phyloP scores from a whole-genome alignment of 1,139 yeast species.

The Suhomyces wounanorum region DNA sequence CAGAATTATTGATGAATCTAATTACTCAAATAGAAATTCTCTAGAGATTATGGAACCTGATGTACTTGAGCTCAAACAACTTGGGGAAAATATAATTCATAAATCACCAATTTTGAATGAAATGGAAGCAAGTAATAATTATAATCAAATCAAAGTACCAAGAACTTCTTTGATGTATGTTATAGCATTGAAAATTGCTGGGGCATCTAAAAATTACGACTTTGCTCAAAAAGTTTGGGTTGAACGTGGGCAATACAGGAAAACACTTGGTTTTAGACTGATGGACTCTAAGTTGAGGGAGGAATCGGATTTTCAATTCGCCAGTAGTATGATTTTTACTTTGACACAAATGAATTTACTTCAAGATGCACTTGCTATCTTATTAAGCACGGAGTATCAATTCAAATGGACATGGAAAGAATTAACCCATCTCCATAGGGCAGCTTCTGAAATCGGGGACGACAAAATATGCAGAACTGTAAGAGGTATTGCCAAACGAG shows the following conservation, averaged over 20 bases:
- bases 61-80: neutral
- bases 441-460: constrained; percentile 55
- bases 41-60: constrained; percentile 7
- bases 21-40: constrained; percentile 1
- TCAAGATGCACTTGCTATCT: constrained; percentile 70
- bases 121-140: constrained; percentile 10
- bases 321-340: constrained; percentile 59
- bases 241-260: constrained; percentile 75
- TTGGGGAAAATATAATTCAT: neutral
- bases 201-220: constrained; percentile 49
- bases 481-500: constrained; percentile 33
- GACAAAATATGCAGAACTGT: constrained; percentile 37
- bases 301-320: constrained; percentile 65
- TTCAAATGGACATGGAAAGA: constrained; percentile 73
- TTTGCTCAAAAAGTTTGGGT: constrained; percentile 71
- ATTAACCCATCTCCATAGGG: constrained; percentile 47
- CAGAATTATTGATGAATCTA: constrained; percentile 25
- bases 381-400: constrained; percentile 64
- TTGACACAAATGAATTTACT: constrained; percentile 54
- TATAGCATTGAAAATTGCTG: constrained; percentile 67
- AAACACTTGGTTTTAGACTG: constrained; percentile 47
- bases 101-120: constrained; percentile 32
- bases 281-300: constrained; percentile 44
- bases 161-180: constrained; percentile 59
- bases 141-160: constrained; percentile 27